Evolutionary conservation across 768 basidiomycete genomes (phyloP).

Genomic region (Lactifluus subvellereus): DNA sequence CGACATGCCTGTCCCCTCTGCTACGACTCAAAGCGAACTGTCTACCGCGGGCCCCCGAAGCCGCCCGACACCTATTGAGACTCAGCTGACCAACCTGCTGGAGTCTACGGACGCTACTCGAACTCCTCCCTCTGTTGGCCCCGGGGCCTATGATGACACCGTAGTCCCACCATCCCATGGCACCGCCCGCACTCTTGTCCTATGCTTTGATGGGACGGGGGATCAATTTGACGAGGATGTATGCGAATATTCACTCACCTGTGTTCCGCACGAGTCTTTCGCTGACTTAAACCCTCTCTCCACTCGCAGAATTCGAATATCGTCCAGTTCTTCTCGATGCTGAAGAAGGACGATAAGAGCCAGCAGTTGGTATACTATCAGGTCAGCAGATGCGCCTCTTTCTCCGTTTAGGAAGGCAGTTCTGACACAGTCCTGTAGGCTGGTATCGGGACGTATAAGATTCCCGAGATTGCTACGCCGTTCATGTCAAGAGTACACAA

Average conservation of each 20-base stretch:
- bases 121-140: background rate
- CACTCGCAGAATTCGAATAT: constrained; percentile 61
- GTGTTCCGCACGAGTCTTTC: too few relatives aligned
- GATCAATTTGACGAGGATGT: constrained; percentile 67
- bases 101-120: background rate
- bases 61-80: background rate
- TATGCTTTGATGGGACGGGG: constrained; percentile 65
- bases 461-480: constrained; percentile 57
- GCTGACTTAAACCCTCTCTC: background rate
- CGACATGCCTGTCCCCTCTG: background rate
- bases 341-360: constrained; percentile 57
- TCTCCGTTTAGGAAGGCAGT: background rate
- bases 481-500: constrained; percentile 48
- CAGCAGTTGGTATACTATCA: constrained; percentile 75
- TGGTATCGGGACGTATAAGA: constrained; percentile 67
- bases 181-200: constrained; percentile 45
- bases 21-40: background rate
- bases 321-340: constrained; percentile 59
- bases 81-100: background rate
- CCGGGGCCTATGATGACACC: constrained; percentile 4
- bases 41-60: background rate
- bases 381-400: constrained; percentile 31
- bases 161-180: constrained; percentile 25
- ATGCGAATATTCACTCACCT: constrained; percentile 22
- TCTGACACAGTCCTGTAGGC: constrained; percentile 37